Evolutionary conservation across 352 stramenopile species (phyloP), one percentile per base, ranked within the genome.

Genomic region (Pythium pyrilobum): DNA sequence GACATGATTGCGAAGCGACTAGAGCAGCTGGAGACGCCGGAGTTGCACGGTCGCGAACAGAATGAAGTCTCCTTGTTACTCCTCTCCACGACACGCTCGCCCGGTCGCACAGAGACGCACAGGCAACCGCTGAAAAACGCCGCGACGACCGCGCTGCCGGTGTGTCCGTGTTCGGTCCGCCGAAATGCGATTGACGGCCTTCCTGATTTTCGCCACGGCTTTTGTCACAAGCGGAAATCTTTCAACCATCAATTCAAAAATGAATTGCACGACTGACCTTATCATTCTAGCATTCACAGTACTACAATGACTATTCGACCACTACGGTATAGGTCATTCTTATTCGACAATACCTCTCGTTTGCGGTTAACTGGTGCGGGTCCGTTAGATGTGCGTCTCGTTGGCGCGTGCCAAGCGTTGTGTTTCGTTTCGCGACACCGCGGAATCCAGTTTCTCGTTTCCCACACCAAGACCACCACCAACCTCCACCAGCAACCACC

Each of bases 171-270:
- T n/a, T n/a, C n/a, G n/a, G n/a, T n/a, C n/a, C n/a, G n/a, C n/a
- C n/a, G n/a, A n/a, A n/a, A n/a, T n/a, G n/a, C n/a, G n/a, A n/a
- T n/a, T n/a, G n/a, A n/a, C 28, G 34, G 44, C 52, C 37, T 52
- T 60, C 43, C 52, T 48, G 40, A 45, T 58, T 55, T 62, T 45
- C 47, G 20, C 21, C 18, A 38, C 57, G n/a, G 9, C 24, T 47
- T 60, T 65, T 65, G 57, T 42, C 39, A 64, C 46, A 56, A 34
- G 25, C 12, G 25, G 23, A 64, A 53, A 48, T 51, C 45, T 54
- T 54, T 28, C 51, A 40, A 49, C 20, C 9, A 16, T 7, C 56
- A 58, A 64, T 64, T 64, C 56, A 64, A 37, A 45, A 44, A 20
- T 50, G 56, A 58, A 59, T 64, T 64, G 56, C 31, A 29, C 12